Evolutionary conservation across 2,329 filamentous ascomycete species (phyloP), one percentile per base, ranked within the genome.

Genomic region (Aspergillus viridinutans): DNA sequence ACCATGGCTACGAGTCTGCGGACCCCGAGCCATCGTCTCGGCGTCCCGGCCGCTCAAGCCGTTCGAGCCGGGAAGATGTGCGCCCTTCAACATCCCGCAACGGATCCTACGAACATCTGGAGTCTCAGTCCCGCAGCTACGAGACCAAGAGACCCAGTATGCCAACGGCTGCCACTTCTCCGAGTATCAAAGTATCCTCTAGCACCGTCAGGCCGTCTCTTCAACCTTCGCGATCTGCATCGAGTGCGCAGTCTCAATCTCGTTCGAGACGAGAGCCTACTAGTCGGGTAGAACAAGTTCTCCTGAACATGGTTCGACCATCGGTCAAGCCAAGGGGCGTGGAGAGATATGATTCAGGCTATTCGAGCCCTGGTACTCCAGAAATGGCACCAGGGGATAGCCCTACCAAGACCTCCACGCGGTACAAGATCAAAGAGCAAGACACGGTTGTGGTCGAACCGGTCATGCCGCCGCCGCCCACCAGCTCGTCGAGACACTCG

Each of bases 331-430:
- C 72, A 45, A 72, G 73, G 53, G 66, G 67, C 29, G 54, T 62
- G 26, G 70, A 77, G 32, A 68, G 69, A 45, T 68, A 74, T 29
- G 77, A 80, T 55, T 79, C 77, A 3, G 76, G 75, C 2, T 78
- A 79, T 56, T 78, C 75, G 5, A 79, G 74, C 61, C 75, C 77
- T 9, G 70, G 70, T 23, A 78, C 75, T 1, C 75, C 76, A 1
- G 76, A 78, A 42, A 72, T 74, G 62, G 62, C 65, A 21, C 58
- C 63, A 4, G 69, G 68, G 7, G 66, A 69, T 40, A 67, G 66
- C 55, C 71, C 71, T 2, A 66, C 72, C n/a, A 74, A 73, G 60
- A 55, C 61, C 2, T 59, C 68, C 7, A 66, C 67, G 47, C 73
- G 70, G 49, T 74, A 74, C 61, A 72, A 66, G 57, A 65, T 72